Percentiles rank a stretch among this genome's conserved stretches.
phyloP scores from a whole-genome alignment of 2,329 filamentous ascomycete species.

The Phaeosphaeriaceae sp. region DNA sequence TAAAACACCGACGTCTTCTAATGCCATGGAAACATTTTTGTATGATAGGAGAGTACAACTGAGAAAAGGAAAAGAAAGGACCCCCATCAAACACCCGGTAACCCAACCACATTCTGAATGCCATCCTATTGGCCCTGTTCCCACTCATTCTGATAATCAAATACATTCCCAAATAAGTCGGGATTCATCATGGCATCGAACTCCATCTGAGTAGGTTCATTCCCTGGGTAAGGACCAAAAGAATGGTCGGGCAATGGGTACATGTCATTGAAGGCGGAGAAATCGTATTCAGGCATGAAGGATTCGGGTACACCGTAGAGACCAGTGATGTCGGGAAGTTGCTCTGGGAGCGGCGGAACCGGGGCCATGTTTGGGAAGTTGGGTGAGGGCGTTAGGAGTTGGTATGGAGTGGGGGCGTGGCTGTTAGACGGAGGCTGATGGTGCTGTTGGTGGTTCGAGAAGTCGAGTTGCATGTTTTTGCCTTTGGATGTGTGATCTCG shows the following conservation, averaged over 20 bases:
- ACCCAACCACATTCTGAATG: too few relatives aligned
- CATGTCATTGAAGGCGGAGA: neutral
- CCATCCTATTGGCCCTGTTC: neutral
- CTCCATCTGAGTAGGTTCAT: conserved; percentile 1
- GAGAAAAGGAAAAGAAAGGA: too few relatives aligned
- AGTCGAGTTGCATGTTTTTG: too few relatives aligned
- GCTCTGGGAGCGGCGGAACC: neutral
- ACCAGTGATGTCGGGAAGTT: neutral
- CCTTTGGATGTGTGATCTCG: too few relatives aligned
- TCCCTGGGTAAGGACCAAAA: neutral
- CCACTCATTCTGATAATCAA: neutral
- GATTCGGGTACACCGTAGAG: neutral
- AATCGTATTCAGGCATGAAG: neutral
- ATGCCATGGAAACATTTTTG: too few relatives aligned
- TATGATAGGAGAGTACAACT: too few relatives aligned
- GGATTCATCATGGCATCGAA: neutral
- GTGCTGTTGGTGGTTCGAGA: too few relatives aligned
- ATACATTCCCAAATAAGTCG: neutral
- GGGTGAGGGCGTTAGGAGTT: neutral
- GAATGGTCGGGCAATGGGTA: neutral
- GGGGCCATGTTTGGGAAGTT: neutral
- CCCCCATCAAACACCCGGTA: too few relatives aligned
- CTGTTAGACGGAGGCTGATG: too few relatives aligned
- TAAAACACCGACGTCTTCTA: too few relatives aligned
- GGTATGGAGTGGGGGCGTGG: neutral